phyloP scores from a whole-genome alignment of 2,329 filamentous ascomycete genomes.

The Diaporthe sp. region DNA sequence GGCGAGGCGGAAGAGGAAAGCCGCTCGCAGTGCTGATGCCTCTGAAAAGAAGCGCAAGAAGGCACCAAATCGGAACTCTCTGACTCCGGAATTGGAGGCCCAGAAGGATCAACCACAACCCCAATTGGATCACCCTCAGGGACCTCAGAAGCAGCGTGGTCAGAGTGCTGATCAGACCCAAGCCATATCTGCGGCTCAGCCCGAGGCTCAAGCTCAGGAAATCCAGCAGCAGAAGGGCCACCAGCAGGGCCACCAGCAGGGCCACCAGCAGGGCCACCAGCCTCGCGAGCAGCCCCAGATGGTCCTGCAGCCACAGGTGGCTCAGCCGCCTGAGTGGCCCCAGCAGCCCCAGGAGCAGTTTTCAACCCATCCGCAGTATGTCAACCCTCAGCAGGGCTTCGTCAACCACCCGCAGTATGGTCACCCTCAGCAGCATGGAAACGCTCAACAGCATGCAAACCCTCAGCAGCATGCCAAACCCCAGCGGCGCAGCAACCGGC shows the following conservation, averaged over 20 bases:
- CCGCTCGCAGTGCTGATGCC: background rate
- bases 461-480: background rate
- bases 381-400: background rate
- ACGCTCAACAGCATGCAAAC: background rate
- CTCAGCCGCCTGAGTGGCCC: background rate
- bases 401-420: background rate
- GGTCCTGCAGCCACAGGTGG: background rate
- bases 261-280: too few species aligned
- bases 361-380: background rate
- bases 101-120: background rate
- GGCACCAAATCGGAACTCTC: background rate
- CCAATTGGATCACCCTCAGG: background rate
- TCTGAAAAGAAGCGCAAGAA: background rate
- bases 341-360: background rate
- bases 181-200: background rate
- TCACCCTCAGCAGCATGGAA: background rate
- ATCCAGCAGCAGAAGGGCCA: too few species aligned
- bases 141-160: background rate
- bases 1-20: background rate
- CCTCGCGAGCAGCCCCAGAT: too few species aligned
- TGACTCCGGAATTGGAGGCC: too few species aligned
- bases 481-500: background rate
- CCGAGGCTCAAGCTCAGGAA: background rate
- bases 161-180: background rate
- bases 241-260: too few species aligned